These are phyloP conservation scores for Pseudognaphalium luteoalbum DNA, from an alignment of 129 eudicot species.

Conservation along the genomic window DNA sequence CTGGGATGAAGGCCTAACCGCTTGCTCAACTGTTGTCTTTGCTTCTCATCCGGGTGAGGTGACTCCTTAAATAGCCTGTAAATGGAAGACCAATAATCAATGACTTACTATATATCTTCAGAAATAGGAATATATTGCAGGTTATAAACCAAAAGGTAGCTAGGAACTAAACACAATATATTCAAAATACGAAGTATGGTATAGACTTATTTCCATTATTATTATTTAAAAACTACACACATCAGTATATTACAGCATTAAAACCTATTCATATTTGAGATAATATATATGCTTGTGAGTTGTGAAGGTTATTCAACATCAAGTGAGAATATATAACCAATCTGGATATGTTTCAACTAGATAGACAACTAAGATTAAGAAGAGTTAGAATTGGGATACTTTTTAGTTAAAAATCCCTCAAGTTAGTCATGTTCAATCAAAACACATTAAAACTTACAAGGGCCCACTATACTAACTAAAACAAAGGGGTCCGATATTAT, in stretches of 20 bases:
- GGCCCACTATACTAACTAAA: neutral
- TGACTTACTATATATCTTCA: slow-evolving; percentile 14
- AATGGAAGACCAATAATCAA: slow-evolving; percentile 15
- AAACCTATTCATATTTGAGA: too few relatives aligned
- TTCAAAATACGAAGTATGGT: neutral
- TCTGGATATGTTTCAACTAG: slow-evolving; percentile 18
- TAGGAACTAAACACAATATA: slow-evolving; percentile 11
- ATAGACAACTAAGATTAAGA: neutral
- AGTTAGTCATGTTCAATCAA: neutral
- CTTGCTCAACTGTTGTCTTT: slow-evolving; percentile 86
- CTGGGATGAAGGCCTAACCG: slow-evolving; percentile 94
- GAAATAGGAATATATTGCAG: neutral
- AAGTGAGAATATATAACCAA: slow-evolving; percentile 8
- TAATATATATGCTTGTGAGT: neutral
- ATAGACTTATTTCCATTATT: neutral
- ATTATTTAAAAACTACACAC: too few relatives aligned
- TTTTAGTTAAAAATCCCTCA: neutral
- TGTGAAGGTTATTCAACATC: slow-evolving; percentile 12
- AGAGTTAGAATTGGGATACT: neutral
- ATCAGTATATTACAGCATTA: too few relatives aligned
- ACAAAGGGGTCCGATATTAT: neutral
- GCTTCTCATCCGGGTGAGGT: slow-evolving; percentile 99
- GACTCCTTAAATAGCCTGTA: slow-evolving; percentile 95
- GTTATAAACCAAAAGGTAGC: slow-evolving; percentile 10
- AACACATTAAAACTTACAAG: neutral